Evolutionary conservation across 2,329 filamentous ascomycete genomes (phyloP).

Genomic region (Scedosporium minutisporum): DNA sequence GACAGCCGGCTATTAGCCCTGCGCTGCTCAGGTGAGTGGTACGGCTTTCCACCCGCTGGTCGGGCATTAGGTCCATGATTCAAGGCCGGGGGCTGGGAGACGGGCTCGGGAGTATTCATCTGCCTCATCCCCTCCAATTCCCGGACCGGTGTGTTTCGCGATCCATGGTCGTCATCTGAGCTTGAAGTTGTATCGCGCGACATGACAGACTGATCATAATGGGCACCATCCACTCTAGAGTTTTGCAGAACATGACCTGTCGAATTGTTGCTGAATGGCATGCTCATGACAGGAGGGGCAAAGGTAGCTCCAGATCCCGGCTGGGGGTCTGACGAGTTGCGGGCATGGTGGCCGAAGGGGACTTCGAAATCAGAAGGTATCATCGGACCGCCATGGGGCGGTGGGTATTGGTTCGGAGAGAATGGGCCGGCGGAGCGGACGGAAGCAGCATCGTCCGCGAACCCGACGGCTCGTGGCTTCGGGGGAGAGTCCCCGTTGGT

Average conservation of each 20-base stretch:
- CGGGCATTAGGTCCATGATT: conserved; percentile 62
- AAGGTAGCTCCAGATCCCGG: background rate
- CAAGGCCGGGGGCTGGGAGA: conserved; percentile 70
- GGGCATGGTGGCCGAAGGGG: conserved; percentile 23
- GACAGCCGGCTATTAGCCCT: conserved; percentile 80
- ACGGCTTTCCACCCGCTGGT: conserved; percentile 55
- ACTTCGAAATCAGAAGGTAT: background rate
- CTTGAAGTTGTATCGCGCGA: conserved; percentile 35
- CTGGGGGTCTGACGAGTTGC: conserved; percentile 35
- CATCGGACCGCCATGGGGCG: conserved; percentile 15
- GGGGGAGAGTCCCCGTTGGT: conserved; percentile 22
- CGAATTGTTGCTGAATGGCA: conserved; percentile 1
- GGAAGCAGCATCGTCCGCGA: conserved; percentile 44
- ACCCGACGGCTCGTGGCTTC: conserved; percentile 37
- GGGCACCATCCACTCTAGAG: background rate
- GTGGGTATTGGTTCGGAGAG: conserved; percentile 22
- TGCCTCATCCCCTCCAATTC: conserved; percentile 45
- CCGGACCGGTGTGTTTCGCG: conserved; percentile 27
- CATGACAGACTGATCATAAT: background rate
- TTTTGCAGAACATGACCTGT: background rate
- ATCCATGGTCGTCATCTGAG: conserved; percentile 45
- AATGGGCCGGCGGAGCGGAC: conserved; percentile 40
- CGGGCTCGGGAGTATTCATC: conserved; percentile 62
- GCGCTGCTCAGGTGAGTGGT: conserved; percentile 67
- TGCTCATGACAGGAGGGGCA: background rate